Conservation (phyloP, 345 rosid genomes). For the Dimocarpus longan region DNA sequence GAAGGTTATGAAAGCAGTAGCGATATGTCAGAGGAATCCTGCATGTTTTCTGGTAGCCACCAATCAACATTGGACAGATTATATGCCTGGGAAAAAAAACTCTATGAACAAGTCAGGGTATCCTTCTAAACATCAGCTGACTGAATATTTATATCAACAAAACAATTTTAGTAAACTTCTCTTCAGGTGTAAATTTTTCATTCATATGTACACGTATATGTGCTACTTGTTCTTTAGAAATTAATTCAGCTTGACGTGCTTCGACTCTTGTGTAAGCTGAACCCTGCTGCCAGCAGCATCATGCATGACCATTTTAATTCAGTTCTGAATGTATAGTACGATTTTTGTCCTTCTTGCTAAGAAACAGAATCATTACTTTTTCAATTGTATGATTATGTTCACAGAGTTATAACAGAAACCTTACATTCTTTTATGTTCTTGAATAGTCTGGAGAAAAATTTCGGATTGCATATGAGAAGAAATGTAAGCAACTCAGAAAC, state of each 20-base stretch:
- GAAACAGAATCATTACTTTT: neutral
- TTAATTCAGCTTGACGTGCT: neutral
- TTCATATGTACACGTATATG: too few relatives aligned
- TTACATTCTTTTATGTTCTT: slow-evolving; percentile 20
- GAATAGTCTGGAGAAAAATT: slow-evolving; percentile 75
- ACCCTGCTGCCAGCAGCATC: neutral
- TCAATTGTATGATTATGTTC: slow-evolving; percentile 8
- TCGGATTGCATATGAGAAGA: slow-evolving; percentile 82
- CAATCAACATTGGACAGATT: slow-evolving; percentile 83
- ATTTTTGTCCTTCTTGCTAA: neutral
- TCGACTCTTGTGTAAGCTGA: neutral
- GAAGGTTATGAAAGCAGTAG: slow-evolving; percentile 55
- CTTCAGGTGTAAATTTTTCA: neutral
- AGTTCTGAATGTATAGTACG: neutral
- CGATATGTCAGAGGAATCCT: slow-evolving; percentile 62
- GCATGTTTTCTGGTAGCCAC: slow-evolving; percentile 67
- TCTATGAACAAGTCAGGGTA: slow-evolving; percentile 91
- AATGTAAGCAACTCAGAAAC: slow-evolving; percentile 60
- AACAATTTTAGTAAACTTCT: neutral
- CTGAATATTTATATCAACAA: neutral
- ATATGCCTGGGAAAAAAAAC: slow-evolving; percentile 97
- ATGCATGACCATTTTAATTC: neutral
- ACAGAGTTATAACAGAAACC: neutral
- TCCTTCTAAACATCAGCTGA: slow-evolving; percentile 12
- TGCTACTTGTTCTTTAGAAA: neutral